Evolutionary conservation across 371 early-diverging fungal genomes (phyloP).

Genomic region (Rhizopus stolonifer): DNA sequence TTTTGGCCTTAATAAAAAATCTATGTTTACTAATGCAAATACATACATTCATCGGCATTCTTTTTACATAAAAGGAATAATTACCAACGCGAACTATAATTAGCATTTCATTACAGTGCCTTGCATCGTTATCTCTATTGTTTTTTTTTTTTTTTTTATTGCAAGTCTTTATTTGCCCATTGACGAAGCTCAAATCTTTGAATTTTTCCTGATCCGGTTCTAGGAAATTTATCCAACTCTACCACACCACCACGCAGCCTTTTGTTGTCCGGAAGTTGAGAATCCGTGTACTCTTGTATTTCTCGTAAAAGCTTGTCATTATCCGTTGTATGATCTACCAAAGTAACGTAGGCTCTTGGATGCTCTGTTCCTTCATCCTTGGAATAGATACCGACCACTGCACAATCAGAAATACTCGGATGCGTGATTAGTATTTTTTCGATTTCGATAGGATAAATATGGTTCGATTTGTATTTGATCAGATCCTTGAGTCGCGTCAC

Average conservation of each 20-base stretch:
- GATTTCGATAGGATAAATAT: constrained; percentile 25
- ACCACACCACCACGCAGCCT: constrained; percentile 69
- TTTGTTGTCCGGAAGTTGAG: constrained; percentile 64
- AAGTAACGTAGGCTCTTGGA: constrained; percentile 70
- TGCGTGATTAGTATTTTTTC: constrained; percentile 57
- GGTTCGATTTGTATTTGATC: constrained; percentile 63
- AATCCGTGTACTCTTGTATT: constrained; percentile 51
- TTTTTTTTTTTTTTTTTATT: no score
- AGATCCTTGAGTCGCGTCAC: constrained; percentile 62
- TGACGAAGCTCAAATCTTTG: constrained; percentile 10
- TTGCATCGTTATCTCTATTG: no score
- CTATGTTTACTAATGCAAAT: no score
- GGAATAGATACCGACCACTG: constrained; percentile 60
- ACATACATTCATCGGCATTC: no score
- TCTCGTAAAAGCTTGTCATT: constrained; percentile 43
- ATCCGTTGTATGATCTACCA: constrained; percentile 15
- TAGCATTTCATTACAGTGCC: no score
- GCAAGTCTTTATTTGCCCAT: no score
- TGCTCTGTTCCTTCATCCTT: constrained; percentile 63
- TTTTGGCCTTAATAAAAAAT: no score
- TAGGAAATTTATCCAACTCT: constrained; percentile 68
- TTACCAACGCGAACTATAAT: no score
- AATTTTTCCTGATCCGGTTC: constrained; percentile 41
- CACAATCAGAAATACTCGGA: constrained; percentile 66
- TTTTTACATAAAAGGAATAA: no score